Conservation (phyloP, 352 stramenopile genomes). For the Phytophthora uliginosa region DNA sequence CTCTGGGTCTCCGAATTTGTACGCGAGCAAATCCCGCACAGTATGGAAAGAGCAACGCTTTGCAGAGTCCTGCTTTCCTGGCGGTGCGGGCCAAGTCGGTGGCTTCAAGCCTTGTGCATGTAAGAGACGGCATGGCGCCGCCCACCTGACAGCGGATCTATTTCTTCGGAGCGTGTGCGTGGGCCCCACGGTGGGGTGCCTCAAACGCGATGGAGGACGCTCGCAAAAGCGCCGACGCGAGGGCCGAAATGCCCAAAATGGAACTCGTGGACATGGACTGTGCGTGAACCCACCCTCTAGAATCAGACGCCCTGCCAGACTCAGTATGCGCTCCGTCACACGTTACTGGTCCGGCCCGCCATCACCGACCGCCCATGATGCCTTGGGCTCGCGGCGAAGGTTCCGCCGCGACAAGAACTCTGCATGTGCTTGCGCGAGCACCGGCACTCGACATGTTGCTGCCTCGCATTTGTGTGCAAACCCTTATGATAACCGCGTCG, state of each 20-base stretch:
- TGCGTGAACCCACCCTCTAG: not conserved
- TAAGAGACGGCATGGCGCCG: not conserved
- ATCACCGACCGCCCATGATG: not conserved
- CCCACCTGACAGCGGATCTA: not conserved
- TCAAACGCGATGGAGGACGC: not conserved
- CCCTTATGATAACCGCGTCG: too few species aligned
- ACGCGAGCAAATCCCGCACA: not conserved
- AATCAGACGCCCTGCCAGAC: slow-evolving; percentile 11
- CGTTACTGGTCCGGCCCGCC: not conserved
- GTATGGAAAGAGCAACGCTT: not conserved
- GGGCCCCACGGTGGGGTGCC: not conserved
- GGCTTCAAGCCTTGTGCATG: not conserved
- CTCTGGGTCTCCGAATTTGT: not conserved
- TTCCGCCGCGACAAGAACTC: not conserved
- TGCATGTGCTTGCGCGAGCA: not conserved
- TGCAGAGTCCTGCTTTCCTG: not conserved
- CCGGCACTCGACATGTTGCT: too few species aligned
- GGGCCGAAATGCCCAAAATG: not conserved
- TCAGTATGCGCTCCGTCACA: slow-evolving; percentile 20
- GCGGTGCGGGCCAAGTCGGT: not conserved
- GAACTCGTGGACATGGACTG: not conserved
- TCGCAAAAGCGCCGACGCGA: not conserved
- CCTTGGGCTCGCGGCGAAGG: not conserved
- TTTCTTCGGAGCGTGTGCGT: not conserved
- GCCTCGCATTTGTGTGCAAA: too few species aligned